Conservation (phyloP, 495 filamentous ascomycete genomes). For the Aspergillus wentii region DNA sequence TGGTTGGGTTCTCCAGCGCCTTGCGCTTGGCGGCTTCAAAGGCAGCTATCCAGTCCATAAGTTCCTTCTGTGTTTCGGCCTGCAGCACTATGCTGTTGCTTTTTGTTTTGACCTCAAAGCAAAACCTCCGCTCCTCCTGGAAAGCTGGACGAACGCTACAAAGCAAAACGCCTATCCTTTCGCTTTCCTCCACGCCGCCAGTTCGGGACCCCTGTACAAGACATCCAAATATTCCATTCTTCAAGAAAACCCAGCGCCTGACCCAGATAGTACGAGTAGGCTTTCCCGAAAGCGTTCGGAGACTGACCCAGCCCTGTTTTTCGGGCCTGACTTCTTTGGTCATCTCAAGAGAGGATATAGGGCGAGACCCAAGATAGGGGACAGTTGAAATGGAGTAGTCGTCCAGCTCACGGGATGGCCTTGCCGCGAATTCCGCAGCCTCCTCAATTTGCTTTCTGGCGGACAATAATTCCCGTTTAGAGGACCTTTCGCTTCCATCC, state of each 20-base stretch:
- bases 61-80: constrained; percentile 83
- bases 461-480: constrained; percentile 70
- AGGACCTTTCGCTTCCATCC: constrained; percentile 74
- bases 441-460: constrained; percentile 84
- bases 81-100: constrained; percentile 85
- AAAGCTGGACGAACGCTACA: constrained; percentile 88
- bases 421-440: constrained; percentile 57
- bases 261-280: constrained; percentile 84
- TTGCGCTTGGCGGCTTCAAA: constrained; percentile 93
- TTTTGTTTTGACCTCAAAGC: constrained; percentile 98
- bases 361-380: constrained; percentile 71
- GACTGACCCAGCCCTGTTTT: constrained; percentile 93
- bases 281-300: constrained; percentile 79
- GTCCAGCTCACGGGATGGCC: constrained; percentile 86
- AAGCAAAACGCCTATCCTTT: constrained; percentile 90
- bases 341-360: constrained; percentile 51
- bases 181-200: constrained; percentile 88
- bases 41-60: constrained; percentile 86
- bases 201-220: constrained; percentile 79
- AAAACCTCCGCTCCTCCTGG: constrained; percentile 90
- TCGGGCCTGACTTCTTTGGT: constrained; percentile 46
- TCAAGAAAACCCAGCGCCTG: constrained; percentile 89
- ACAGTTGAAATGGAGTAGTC: constrained; percentile 87
- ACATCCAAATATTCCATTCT: constrained; percentile 94
- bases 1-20: constrained; percentile 74